These are phyloP conservation scores for Bruguiera parviflora DNA, from an alignment of 345 rosid genomes.

Conservation along the genomic window DNA sequence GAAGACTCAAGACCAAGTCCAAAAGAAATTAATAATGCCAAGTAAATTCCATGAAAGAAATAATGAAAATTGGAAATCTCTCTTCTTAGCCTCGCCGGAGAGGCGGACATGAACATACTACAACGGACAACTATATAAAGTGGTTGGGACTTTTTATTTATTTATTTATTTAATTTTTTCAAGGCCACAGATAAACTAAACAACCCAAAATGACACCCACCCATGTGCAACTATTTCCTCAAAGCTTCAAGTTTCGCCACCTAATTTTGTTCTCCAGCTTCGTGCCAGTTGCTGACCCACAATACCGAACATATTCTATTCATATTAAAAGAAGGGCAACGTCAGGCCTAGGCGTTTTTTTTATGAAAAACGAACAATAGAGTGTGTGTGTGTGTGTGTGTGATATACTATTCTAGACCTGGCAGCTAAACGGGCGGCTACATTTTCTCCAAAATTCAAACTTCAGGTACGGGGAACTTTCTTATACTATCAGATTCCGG, in stretches of 20 bases:
- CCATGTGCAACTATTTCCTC: conserved; percentile 19
- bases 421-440: background rate
- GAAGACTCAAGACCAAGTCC: background rate
- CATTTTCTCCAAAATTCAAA: background rate
- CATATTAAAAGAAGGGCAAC: background rate
- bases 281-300: conserved; percentile 13
- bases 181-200: background rate
- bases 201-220: conserved; percentile 1
- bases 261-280: background rate
- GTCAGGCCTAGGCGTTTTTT: background rate
- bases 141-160: background rate
- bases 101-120: too few relatives aligned
- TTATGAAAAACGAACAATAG: background rate
- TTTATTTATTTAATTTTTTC: too few relatives aligned
- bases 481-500: too few relatives aligned
- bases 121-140: background rate
- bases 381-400: background rate
- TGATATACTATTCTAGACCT: background rate
- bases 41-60: background rate
- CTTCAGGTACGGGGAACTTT: background rate
- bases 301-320: background rate
- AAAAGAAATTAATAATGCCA: background rate
- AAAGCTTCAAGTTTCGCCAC: background rate
- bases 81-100: background rate
- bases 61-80: background rate